These are phyloP conservation scores for Geranium brycei DNA, from an alignment of 345 rosid genomes.

Conservation along the genomic window DNA sequence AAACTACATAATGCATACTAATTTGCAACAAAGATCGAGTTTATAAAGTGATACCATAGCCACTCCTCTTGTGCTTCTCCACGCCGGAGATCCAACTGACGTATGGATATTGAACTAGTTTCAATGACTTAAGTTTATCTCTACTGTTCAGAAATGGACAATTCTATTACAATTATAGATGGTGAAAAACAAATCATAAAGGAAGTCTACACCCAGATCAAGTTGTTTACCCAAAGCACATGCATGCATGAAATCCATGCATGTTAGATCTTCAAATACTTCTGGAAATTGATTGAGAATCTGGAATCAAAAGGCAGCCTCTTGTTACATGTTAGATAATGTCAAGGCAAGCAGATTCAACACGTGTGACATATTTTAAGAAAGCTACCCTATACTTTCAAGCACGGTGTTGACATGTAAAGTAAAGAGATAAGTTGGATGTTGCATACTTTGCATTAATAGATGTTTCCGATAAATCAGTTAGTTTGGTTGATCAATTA, in stretches of 20 bases:
- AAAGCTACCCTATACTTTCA: background rate
- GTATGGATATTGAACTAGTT: slow-evolving; percentile 17
- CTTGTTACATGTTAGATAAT: background rate
- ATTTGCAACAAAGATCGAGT: background rate
- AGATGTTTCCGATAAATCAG: background rate
- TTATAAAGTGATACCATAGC: slow-evolving; percentile 46
- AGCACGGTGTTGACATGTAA: background rate
- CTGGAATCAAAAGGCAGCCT: slow-evolving; percentile 20
- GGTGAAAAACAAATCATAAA: background rate
- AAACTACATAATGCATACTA: slow-evolving; percentile 2
- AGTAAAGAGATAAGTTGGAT: background rate
- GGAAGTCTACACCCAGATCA: background rate
- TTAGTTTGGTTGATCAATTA: no score
- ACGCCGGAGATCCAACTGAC: slow-evolving; percentile 81
- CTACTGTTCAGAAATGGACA: background rate
- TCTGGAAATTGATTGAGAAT: slow-evolving; percentile 26
- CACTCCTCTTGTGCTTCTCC: slow-evolving; percentile 56
- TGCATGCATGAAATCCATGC: slow-evolving; percentile 58
- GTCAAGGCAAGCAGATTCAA: background rate
- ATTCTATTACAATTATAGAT: no score
- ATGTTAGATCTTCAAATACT: slow-evolving; percentile 19
- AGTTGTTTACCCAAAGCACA: slow-evolving; percentile 51
- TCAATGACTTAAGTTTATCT: slow-evolving; percentile 3
- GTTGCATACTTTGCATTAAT: background rate
- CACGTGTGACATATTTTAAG: background rate